These are phyloP conservation scores for Suillus variegatus DNA, from an alignment of 768 basidiomycete species.

Conservation along the genomic window DNA sequence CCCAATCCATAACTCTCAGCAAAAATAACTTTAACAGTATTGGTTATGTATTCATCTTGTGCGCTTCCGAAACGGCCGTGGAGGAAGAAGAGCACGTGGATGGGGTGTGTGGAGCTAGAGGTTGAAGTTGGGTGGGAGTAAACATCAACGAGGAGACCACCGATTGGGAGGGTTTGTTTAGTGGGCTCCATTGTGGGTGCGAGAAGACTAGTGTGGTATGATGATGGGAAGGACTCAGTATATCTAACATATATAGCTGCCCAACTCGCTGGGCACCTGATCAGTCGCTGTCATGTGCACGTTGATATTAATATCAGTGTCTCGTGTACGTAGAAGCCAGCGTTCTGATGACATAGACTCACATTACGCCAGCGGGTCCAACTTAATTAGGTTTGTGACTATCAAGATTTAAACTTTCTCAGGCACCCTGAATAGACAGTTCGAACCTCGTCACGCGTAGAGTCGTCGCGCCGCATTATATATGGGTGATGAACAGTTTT, in stretches of 20 bases:
- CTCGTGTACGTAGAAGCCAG: too few species aligned
- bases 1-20: slow-evolving; percentile 16
- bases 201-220: background rate
- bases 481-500: too few species aligned
- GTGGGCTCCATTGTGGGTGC: background rate
- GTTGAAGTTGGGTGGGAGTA: slow-evolving; percentile 19
- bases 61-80: slow-evolving; percentile 26
- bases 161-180: slow-evolving; percentile 18
- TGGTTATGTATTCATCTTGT: slow-evolving; percentile 10
- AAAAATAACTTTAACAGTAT: slow-evolving; percentile 24
- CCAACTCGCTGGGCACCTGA: too few species aligned
- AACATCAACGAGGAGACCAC: slow-evolving; percentile 28
- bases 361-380: too few species aligned
- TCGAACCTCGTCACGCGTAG: too few species aligned
- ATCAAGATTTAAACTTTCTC: too few species aligned
- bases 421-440: too few species aligned
- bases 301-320: too few species aligned
- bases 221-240: background rate
- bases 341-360: too few species aligned
- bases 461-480: too few species aligned
- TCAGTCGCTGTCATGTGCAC: too few species aligned
- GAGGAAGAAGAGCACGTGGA: slow-evolving; percentile 29
- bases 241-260: background rate
- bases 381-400: too few species aligned
- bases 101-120: slow-evolving; percentile 14